These are phyloP conservation scores for Phytophthora meadii DNA, from an alignment of 352 stramenopile genomes.

Conservation along the genomic window DNA sequence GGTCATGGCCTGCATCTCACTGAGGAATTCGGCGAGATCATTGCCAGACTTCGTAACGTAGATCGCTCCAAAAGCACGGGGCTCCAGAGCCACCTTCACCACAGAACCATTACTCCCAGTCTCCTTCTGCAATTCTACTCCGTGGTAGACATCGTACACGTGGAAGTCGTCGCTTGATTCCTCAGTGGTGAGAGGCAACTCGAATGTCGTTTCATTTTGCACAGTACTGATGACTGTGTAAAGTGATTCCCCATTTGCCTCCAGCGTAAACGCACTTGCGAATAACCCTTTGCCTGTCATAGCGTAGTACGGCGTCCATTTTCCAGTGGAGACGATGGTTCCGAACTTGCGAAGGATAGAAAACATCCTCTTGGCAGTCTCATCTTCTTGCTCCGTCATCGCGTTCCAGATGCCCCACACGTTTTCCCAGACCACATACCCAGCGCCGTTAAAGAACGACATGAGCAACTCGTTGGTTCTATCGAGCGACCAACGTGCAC, in stretches of 20 bases:
- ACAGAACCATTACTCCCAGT: constrained; percentile 4
- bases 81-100: constrained; percentile 54
- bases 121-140: constrained; percentile 44
- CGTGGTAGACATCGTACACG: constrained; percentile 75
- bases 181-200: constrained; percentile 40
- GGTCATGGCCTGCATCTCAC: constrained; percentile 59
- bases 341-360: constrained; percentile 70
- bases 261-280: constrained; percentile 53
- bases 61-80: constrained; percentile 70
- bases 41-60: constrained; percentile 32
- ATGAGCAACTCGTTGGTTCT: constrained; percentile 62
- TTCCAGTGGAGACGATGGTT: constrained; percentile 43
- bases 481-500: constrained; percentile 85
- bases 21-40: constrained; percentile 53
- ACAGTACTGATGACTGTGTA: constrained; percentile 73
- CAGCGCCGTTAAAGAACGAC: constrained; percentile 87
- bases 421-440: constrained; percentile 91
- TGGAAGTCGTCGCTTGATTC: constrained; percentile 26
- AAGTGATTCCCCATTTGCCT: constrained; percentile 38
- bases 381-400: constrained; percentile 76
- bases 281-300: constrained; percentile 44
- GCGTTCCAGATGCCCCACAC: constrained; percentile 90
- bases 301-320: constrained; percentile 71
- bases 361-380: constrained; percentile 68
- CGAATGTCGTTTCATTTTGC: constrained; percentile 32